Percentiles rank a stretch among this genome's conserved stretches.
These are phyloP conservation scores for Cicer bijugum DNA, from an alignment of 306 rosid species.

Conservation along the genomic window DNA sequence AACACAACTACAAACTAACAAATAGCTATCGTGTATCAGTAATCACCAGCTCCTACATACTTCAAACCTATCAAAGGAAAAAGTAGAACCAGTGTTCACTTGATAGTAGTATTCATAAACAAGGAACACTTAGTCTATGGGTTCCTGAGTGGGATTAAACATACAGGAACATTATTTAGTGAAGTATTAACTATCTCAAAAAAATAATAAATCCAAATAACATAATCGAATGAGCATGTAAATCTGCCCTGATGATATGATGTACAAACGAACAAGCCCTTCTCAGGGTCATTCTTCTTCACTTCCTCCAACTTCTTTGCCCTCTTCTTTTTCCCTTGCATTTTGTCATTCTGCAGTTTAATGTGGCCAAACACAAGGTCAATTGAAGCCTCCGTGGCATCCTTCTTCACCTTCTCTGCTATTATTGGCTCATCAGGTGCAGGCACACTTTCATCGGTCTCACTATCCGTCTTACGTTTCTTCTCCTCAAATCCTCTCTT, in stretches of 20 bases:
- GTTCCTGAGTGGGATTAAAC: not conserved
- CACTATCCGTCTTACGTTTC: constrained; percentile 17
- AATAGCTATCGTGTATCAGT: not conserved
- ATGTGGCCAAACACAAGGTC: constrained; percentile 73
- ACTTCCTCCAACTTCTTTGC: constrained; percentile 73
- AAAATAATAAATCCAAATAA: not conserved
- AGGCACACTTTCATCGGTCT: constrained; percentile 32
- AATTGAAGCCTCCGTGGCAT: constrained; percentile 73
- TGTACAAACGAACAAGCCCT: constrained; percentile 45
- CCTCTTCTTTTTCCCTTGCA: constrained; percentile 61
- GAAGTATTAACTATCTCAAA: not conserved
- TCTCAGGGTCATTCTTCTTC: constrained; percentile 77
- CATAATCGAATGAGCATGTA: not conserved
- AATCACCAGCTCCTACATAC: not conserved
- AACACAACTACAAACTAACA: constrained; percentile 7
- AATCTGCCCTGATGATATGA: constrained; percentile 3
- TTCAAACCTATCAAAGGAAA: no score
- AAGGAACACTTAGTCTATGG: not conserved
- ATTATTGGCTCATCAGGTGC: not conserved
- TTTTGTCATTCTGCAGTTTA: constrained; percentile 69
- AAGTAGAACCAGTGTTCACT: constrained; percentile 2
- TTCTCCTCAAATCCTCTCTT: not conserved
- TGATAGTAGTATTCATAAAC: not conserved
- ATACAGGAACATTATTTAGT: not conserved
- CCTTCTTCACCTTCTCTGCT: constrained; percentile 52